Evolutionary conservation across 352 stramenopile genomes (phyloP).

Genomic region (Phytophthora chlamydospora): DNA sequence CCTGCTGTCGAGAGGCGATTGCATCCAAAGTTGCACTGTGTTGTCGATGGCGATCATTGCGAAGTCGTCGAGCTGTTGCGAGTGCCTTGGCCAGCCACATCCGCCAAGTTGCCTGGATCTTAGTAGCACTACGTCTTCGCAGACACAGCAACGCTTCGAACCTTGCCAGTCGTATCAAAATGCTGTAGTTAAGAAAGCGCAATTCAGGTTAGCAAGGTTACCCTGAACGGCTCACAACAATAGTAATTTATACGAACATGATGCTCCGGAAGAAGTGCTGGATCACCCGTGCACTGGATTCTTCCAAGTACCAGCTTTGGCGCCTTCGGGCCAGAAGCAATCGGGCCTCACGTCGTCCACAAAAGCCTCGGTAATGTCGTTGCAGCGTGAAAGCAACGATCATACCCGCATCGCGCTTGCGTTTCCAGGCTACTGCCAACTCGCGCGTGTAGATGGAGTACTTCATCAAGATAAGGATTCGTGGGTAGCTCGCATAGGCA

Average conservation of each 20-base stretch:
- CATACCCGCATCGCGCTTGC: constrained; percentile 55
- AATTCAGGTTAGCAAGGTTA: constrained; percentile 6
- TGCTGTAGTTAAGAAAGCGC: constrained; percentile 35
- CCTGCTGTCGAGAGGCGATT: constrained; percentile 29
- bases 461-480: constrained; percentile 55
- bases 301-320: constrained; percentile 46
- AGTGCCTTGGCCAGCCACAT: constrained; percentile 77
- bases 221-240: background rate
- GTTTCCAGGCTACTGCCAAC: constrained; percentile 64
- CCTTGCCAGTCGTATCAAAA: constrained; percentile 53
- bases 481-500: constrained; percentile 45
- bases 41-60: constrained; percentile 42
- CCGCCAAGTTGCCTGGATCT: constrained; percentile 76
- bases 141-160: constrained; percentile 48
- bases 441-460: constrained; percentile 62
- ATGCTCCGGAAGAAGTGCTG: constrained; percentile 85
- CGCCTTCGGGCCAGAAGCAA: constrained; percentile 30
- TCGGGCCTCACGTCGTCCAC: constrained; percentile 44
- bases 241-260: constrained; percentile 47
- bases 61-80: constrained; percentile 46
- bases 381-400: constrained; percentile 48
- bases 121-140: constrained; percentile 44
- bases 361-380: constrained; percentile 53
- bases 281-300: constrained; percentile 49
- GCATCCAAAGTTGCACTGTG: constrained; percentile 36